These are phyloP conservation scores for Zopfochytrium polystomum DNA, from an alignment of 371 early-diverging fungal species.

Conservation along the genomic window DNA sequence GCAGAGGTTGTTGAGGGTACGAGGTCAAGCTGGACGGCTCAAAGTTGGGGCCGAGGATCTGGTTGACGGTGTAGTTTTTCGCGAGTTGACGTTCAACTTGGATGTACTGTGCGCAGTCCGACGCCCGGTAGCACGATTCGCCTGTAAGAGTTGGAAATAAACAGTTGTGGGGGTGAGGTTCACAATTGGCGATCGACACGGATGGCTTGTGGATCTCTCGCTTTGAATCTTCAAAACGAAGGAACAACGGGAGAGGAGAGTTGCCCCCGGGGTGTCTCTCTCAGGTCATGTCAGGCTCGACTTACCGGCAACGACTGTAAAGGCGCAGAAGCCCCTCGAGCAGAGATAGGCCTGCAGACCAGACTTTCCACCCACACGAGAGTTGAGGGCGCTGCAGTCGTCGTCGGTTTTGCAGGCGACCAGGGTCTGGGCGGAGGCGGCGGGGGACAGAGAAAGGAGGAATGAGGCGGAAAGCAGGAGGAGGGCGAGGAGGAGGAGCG, in stretches of 20 bases:
- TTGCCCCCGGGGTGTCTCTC: background rate
- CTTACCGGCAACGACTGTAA: background rate
- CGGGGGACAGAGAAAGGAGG: too few relatives aligned
- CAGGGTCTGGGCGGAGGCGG: background rate
- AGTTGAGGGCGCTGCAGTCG: background rate
- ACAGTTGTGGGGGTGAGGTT: background rate
- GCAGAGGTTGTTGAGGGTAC: slow-evolving; percentile 15
- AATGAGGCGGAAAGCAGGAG: too few relatives aligned
- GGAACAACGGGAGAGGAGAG: background rate
- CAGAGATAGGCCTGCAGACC: background rate
- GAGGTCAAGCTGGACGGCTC: slow-evolving; percentile 22
- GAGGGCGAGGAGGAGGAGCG: too few relatives aligned
- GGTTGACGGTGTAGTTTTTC: slow-evolving; percentile 15
- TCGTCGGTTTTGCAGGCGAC: background rate
- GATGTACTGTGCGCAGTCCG: slow-evolving; percentile 60
- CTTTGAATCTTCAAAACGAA: background rate
- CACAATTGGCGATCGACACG: too few relatives aligned
- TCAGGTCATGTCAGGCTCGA: background rate
- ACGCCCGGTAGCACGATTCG: slow-evolving; percentile 43
- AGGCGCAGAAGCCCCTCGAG: too few relatives aligned
- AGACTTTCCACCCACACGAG: background rate
- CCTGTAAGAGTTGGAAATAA: slow-evolving; percentile 24
- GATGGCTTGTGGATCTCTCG: background rate
- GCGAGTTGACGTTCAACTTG: slow-evolving; percentile 31
- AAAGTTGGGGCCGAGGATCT: slow-evolving; percentile 11